Conservation (phyloP, 2,329 filamentous ascomycete species). For the Claviceps pazoutovae region DNA sequence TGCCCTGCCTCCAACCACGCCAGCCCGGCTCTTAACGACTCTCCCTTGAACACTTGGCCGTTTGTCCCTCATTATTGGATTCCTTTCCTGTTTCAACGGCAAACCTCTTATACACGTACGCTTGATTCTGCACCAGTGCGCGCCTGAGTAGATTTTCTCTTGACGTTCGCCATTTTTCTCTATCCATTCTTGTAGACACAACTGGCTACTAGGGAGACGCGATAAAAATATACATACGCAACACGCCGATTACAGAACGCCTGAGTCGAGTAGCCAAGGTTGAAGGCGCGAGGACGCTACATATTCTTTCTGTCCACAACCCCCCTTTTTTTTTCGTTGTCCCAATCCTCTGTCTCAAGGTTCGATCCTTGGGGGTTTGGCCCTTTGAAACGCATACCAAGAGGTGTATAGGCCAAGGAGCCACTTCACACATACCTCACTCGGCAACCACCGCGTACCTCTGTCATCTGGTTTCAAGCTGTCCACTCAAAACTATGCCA, state of each 20-base stretch:
- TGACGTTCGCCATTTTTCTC: not conserved
- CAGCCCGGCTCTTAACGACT: constrained; percentile 2
- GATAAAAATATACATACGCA: not conserved
- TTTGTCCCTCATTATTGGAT: constrained; percentile 7
- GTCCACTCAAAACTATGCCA: constrained; percentile 1
- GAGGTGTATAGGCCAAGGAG: not conserved
- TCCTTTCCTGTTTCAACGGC: constrained; percentile 7
- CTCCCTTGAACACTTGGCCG: constrained; percentile 3
- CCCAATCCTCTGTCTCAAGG: constrained; percentile 5
- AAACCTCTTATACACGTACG: constrained; percentile 1
- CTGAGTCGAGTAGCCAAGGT: not conserved
- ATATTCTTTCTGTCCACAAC: not conserved
- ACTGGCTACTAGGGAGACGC: not conserved
- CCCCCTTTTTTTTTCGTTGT: not conserved
- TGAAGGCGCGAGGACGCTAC: not conserved
- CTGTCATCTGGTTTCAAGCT: not conserved
- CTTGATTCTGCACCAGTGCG: not conserved
- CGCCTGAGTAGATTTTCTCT: not conserved
- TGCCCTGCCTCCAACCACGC: constrained; percentile 1
- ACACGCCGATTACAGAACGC: too few species aligned
- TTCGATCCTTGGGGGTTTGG: constrained; percentile 3
- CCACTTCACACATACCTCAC: not conserved
- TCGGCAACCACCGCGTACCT: not conserved
- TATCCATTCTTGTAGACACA: not conserved
- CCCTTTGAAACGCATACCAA: constrained; percentile 3